Base-by-base conservation (phyloP, 2,329 filamentous ascomycete genomes). In the Botrytis squamosa region DNA sequence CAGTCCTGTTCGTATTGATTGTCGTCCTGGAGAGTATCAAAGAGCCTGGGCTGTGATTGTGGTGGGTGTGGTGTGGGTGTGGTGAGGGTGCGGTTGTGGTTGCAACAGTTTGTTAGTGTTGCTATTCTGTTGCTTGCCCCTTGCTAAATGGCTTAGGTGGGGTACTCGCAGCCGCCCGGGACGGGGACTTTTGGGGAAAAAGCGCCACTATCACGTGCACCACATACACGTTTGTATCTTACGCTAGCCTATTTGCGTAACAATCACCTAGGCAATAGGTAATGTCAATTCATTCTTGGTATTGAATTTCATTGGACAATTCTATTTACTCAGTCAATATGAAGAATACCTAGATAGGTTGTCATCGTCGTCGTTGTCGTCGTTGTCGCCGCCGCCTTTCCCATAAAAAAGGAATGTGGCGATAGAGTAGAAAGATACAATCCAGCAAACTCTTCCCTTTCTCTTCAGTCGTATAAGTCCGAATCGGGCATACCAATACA, bases 171-270 rank as follows among this genome's bases (percentile, higher is more conserved):
- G 64, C 64, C 64, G 64, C 64, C 44, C 64, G 64, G 46, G 20
- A 57, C 65, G 65, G 65, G 46, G 49, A 55, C 33, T 40, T 40
- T 38, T 20, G 64, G 62, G 42, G 38, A 44, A 44, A 42, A 20
- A 52, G 40, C 46, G 46, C 46, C 65, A 55, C 65, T 68, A 42
- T 68, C 65, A 68, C 65, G 65, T 68, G 65, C 46, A 25, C 22
- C 55, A 8, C 16, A 68, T 42, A 25, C 18, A 29, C 42, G 16
- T 42, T 29, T 20, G 38, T 42, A 64, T 38, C 7, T 9, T 33
- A 55, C 25, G 40, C 33, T 67, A 55, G n/a, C 65, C 46, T 55
- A 7, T 29, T 67, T 22, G 14, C 38, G 46, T 22, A 67, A 10
- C 7, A 55, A 40, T 14, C 38, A 40, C 6, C 12, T 6, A 44